Percentiles rank a stretch among this genome's conserved stretches.
Evolutionary conservation across 164 flowering plant genomes (phyloP).

Genomic region (Piper betle): DNA sequence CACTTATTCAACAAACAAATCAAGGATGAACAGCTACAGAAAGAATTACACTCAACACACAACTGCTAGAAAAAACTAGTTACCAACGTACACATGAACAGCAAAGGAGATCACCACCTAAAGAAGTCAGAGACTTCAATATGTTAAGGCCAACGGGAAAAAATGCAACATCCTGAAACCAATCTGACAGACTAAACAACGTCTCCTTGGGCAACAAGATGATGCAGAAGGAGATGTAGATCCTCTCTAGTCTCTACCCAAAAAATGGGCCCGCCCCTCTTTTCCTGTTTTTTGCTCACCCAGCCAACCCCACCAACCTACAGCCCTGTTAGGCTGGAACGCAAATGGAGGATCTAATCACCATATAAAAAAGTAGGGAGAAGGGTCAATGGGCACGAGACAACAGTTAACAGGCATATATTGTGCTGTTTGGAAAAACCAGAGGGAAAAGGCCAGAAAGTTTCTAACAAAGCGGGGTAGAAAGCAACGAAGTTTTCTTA

Average conservation of each 20-base stretch:
- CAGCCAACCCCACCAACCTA: slow-evolving; percentile 1
- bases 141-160: slow-evolving; percentile 24
- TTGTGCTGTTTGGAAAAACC: neutral
- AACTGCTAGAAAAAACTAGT: too few relatives aligned
- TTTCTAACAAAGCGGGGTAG: slow-evolving; percentile 1
- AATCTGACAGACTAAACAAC: slow-evolving; percentile 4
- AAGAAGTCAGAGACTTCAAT: slow-evolving; percentile 19
- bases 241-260: slow-evolving; percentile 19
- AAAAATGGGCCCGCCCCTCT: slow-evolving; percentile 19
- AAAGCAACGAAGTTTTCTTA: neutral
- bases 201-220: slow-evolving; percentile 4
- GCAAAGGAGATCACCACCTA: neutral
- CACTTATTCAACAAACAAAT: too few relatives aligned
- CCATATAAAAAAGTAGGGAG: neutral
- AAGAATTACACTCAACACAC: too few relatives aligned
- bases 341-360: too few relatives aligned
- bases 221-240: slow-evolving; percentile 1
- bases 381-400: slow-evolving; percentile 4
- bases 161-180: slow-evolving; percentile 14
- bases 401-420: neutral
- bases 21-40: too few relatives aligned
- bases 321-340: slow-evolving; percentile 11
- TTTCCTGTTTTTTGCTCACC: slow-evolving; percentile 7
- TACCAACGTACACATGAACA: too few relatives aligned
- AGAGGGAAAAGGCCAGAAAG: neutral